Percentiles rank a stretch among this genome's conserved stretches.
Evolutionary conservation across 2,329 filamentous ascomycete genomes (phyloP).

Genomic region (Chaetomiaceae sp.): DNA sequence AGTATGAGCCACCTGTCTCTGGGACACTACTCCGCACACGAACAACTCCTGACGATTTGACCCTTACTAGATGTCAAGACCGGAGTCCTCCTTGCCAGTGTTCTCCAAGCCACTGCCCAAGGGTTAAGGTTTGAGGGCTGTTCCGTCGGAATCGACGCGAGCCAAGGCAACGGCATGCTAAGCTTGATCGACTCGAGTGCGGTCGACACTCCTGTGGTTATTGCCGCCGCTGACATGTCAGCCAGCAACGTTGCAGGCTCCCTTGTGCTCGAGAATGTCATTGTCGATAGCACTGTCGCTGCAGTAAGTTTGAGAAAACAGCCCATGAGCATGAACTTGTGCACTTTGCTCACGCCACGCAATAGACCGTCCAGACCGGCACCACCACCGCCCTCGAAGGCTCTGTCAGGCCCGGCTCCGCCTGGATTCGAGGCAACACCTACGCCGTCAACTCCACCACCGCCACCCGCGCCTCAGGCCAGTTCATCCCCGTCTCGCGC

Average conservation of each 20-base stretch:
- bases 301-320: neutral
- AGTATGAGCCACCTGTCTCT: no score
- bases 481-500: constrained; percentile 31
- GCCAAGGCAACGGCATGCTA: constrained; percentile 6
- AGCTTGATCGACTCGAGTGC: constrained; percentile 20
- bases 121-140: constrained; percentile 23
- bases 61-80: neutral
- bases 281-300: constrained; percentile 6
- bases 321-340: neutral
- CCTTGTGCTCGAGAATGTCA: constrained; percentile 19
- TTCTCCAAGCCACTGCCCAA: constrained; percentile 13
- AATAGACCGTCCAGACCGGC: constrained; percentile 14
- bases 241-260: constrained; percentile 1
- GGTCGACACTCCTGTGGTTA: constrained; percentile 8
- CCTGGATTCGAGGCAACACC: constrained; percentile 38
- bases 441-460: constrained; percentile 38
- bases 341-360: neutral
- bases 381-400: constrained; percentile 1
- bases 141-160: constrained; percentile 16
- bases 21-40: no score
- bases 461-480: constrained; percentile 30
- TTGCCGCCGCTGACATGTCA: neutral
- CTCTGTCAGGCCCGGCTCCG: no score
- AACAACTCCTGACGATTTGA: no score
- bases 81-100: neutral